Base-by-base conservation (phyloP, 1,284 basidiomycete species). In the Sanguinoderma infundibulare region DNA sequence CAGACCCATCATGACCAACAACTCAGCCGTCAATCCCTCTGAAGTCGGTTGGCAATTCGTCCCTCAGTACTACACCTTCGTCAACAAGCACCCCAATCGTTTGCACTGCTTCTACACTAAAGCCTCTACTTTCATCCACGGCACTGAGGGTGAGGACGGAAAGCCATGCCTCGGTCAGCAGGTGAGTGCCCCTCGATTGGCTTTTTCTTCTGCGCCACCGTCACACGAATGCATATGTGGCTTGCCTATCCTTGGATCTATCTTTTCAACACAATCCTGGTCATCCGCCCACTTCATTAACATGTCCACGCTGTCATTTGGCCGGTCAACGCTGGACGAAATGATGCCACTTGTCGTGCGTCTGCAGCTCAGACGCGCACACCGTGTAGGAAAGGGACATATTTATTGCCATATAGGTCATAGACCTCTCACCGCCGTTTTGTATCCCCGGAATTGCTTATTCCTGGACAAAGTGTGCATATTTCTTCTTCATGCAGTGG, bases 31-130 rank as follows among this genome's bases (percentile, higher is more conserved):
- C 80, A 80, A 89, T 80, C 91, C 91, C 75, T 92, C 89, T 66
- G 91, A 94, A 81, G 95, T 97, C 74, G 94, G 95, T 80, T 97
- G 94, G 94, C 95, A 96, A 80, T 97, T 97, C 79, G 94, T 96
- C 70, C 94, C 94, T 57, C 94, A 97, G 78, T 96, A 97, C 81
- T 97, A 97, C 82, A 96, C 94, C 72, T 96, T 95, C 83, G 93
- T 98, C 77, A 98, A 99, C 87, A 96, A 98, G 81, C 90, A 97
- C 67, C 97, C 97, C 67, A 84, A 92, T 79, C 92, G 95, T 75
- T 87, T 99, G 69, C 97, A 99, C 81, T 97, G 96, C 81, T 99
- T 99, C 83, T 99, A 99, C 85, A 98, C 92, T 75, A 98, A 98
- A 86, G 87, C 88, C 71, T 98, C 96, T 55, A 98, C 97, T 69